Base-by-base conservation (phyloP, 257 asterid species). In the Solanum peruvianum region DNA sequence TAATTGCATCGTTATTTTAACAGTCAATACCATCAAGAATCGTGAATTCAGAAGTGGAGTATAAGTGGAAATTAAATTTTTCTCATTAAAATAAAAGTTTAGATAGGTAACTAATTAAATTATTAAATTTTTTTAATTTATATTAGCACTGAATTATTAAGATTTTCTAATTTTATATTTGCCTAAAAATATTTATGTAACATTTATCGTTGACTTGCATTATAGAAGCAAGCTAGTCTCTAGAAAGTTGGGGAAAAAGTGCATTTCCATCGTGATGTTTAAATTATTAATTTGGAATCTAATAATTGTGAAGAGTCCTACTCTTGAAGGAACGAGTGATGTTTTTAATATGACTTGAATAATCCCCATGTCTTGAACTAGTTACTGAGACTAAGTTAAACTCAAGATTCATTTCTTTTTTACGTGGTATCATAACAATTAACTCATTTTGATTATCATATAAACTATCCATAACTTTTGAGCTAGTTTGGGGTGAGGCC, bases 1-100 rank as follows among this genome's bases (percentile, higher is more conserved):
- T 5, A 10, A 47, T 39, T 75, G 33, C 82, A 23, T 39, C 49
- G 11, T 27, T 39, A 75, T 21, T 6, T 75, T 11, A 75, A 75
- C 56, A 5, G 35, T 56, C 64, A 56, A 56, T 56, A 7, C 4
- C 11, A 41, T 41, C 58, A 76, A 76, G 56, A 41, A 76, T 76
- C 23, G 35, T 41, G 56, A 66, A 66, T 66, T 25, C 72, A 66
- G 37, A 2, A 29, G 9, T 2, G 5, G 20, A 5, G 16, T 18
- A 56, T 7, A 1, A 2, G 11, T 20, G 25, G 5, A 56, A 18
- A 20, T 56, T 20, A 7, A 0, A 0, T 2, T 18, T 56, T 56
- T 20, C 2, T 11, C 4, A 3, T 18, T 10, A 7, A 20, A 4
- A 7, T 18, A 3, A 23, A 62, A 62, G 3, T 62, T 23, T 62